Percentiles rank a stretch among this genome's conserved stretches.
Conservation (phyloP, 352 stramenopile species). For the Globisporangium spinosum region DNA sequence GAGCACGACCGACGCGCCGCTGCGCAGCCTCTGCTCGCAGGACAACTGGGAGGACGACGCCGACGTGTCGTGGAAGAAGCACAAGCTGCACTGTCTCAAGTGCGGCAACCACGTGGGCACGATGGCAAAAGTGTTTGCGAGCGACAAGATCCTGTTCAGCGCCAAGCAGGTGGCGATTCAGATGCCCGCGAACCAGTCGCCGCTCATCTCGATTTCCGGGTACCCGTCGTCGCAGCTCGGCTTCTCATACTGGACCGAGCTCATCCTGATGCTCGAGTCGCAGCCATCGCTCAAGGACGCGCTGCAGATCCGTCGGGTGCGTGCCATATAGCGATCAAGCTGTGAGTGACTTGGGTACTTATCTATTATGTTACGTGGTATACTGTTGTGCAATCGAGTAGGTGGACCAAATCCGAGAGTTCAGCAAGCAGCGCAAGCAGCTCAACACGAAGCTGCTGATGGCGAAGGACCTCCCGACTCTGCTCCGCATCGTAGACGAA, state of each 20-base stretch:
- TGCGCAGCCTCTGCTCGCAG: slow-evolving; percentile 51
- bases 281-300: slow-evolving; percentile 63
- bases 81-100: slow-evolving; percentile 65
- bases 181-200: slow-evolving; percentile 67
- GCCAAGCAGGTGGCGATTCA: slow-evolving; percentile 60
- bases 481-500: slow-evolving; percentile 60
- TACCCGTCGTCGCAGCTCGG: slow-evolving; percentile 70
- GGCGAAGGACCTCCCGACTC: slow-evolving; percentile 50
- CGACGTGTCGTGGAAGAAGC: slow-evolving; percentile 45
- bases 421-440: slow-evolving; percentile 39
- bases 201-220: slow-evolving; percentile 65
- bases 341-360: neutral
- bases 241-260: slow-evolving; percentile 75
- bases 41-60: slow-evolving; percentile 32
- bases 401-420: slow-evolving; percentile 61
- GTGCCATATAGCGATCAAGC: neutral
- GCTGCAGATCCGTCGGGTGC: slow-evolving; percentile 53
- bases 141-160: slow-evolving; percentile 72
- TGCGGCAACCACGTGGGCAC: slow-evolving; percentile 62
- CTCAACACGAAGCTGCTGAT: slow-evolving; percentile 67
- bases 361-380: neutral
- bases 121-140: slow-evolving; percentile 54
- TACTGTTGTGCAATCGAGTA: slow-evolving; percentile 10
- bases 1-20: slow-evolving; percentile 52
- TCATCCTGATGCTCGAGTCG: slow-evolving; percentile 73